Base-by-base conservation (phyloP, 2,329 filamentous ascomycete species). In the Monosporascus sp. region DNA sequence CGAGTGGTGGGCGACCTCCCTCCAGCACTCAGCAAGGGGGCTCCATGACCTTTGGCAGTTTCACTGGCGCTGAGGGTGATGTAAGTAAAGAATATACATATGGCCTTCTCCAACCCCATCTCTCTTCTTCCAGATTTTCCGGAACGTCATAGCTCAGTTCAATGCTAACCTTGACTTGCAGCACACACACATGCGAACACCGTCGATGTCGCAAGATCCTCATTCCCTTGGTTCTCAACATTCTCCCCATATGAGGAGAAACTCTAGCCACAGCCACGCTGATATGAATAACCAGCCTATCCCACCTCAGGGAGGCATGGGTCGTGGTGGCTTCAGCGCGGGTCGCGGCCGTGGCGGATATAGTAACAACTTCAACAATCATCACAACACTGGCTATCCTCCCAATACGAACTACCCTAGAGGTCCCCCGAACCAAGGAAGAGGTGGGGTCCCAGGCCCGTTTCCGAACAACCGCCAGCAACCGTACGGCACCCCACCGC, bases 1-100 rank as follows among this genome's bases (percentile, higher is more conserved):
- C 87, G 36, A 89, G 86, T 65, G 94, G 91, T 66, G 90, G 91
- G 62, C 90, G 90, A 65, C 92, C 92, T 62, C 90, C 91, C 45
- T 87, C 90, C 36, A 82, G 82, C 59, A 80, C 86, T 61, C 85
- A 85, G 60, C 84, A 87, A 61, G 82, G 82, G 51, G 70, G 71
- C 47, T 86, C 84, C 65, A 85, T 87, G 70, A 82, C 89, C 50
- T 97, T 96, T 76, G 92, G 92, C 60, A 92, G 88, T 73, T 86
- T 93, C 62, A 84, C 81, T 63, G 86, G 85, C 63, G 86, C 85
- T 65, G 89, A 95, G 67, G 88, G 89, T 70, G 83, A 89, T 74
- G 89, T 95, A 80, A 81, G 87, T 78, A 62, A 38, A 55, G 39
- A 39, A 55, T 41, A 20, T 25, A 7, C 48, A 41, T 38, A 49